Evolutionary conservation across 495 filamentous ascomycete species (phyloP), one percentile per base, ranked within the genome.

Genomic region (Penicillium argentinense): DNA sequence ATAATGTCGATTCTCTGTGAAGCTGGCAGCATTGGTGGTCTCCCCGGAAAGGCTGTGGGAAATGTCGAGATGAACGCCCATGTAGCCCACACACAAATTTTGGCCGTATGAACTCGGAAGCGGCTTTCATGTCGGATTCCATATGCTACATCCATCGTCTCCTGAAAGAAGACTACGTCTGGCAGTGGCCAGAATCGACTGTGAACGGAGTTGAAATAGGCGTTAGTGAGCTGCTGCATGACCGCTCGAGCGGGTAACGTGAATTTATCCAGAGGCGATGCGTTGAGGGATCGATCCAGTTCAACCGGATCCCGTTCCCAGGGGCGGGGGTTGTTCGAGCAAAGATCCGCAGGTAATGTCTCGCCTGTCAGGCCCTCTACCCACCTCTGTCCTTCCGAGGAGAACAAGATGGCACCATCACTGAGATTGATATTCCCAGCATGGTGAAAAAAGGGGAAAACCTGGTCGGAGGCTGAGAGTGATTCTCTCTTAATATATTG

Each of bases 31-130:
- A 8, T 13, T 6, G 23, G 11, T 7, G 40, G 33, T 18, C 33
- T 36, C 5, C 33, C 33, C 7, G 33, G 11, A 21, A 36, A 43
- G n/a, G 25, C 19, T 2, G 18, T 23, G 16, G 40, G 40, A 32
- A 43, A 43, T 3, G 26, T 30, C n/a, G 40, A 43, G 27, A 43
- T 19, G 21, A 43, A 43, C 5, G 40, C 40, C 40, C 40, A 43
- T 19, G 40, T 43, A 32, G 40, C 25, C 40, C 40, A 43, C 9
- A 43, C 40, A 32, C 40, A 43, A n/a, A 43, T 43, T 19, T 18
- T 43, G 8, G 40, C 40, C 7, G 40, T 43, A 27, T 44, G 17
- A 14, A 24, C 11, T 13, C 28, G 26, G 9, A 14, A 23, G 21
- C 18, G 26, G 18, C 6, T 34, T 23, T 30, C 42, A 3, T 33